Evolutionary conservation across 1,284 basidiomycete genomes (phyloP).

Genomic region (Ustilago nuda): DNA sequence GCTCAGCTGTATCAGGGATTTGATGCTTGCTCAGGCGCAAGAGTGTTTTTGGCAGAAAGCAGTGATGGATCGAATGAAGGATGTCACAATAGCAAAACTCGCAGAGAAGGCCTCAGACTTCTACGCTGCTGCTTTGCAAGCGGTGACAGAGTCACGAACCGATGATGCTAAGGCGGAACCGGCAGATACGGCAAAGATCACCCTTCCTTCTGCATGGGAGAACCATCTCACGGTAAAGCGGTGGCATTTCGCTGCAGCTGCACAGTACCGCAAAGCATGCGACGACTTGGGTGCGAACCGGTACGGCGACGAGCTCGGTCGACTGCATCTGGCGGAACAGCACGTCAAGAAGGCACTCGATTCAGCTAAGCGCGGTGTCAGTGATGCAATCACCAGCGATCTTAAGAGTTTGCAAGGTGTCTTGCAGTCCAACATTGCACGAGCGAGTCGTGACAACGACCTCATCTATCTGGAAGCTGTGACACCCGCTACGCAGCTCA

Average conservation of each 20-base stretch:
- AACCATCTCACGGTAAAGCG: constrained; percentile 85
- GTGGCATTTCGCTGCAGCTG: constrained; percentile 87
- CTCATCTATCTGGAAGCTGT: constrained; percentile 93
- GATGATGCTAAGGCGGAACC: constrained; percentile 13
- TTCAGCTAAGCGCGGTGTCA: constrained; percentile 76
- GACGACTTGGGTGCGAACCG: constrained; percentile 85
- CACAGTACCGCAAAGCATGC: constrained; percentile 87
- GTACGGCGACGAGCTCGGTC: constrained; percentile 63
- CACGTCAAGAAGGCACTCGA: constrained; percentile 81
- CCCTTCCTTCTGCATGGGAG: constrained; percentile 77
- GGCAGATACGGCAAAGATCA: constrained; percentile 22
- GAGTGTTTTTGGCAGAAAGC: constrained; percentile 97
- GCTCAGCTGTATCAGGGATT: constrained; percentile 77
- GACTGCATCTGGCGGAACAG: constrained; percentile 57
- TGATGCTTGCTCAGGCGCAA: constrained; percentile 94
- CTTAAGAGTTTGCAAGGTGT: constrained; percentile 78
- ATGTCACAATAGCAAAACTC: constrained; percentile 85
- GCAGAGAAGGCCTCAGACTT: constrained; percentile 76
- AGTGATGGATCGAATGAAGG: constrained; percentile 81
- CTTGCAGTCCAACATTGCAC: constrained; percentile 72
- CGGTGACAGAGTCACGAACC: constrained; percentile 7
- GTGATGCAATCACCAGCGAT: constrained; percentile 69
- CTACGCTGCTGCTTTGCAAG: constrained; percentile 51
- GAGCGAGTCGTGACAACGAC: constrained; percentile 89
- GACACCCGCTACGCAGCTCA: constrained; percentile 79